Evolutionary conservation across 495 filamentous ascomycete species (phyloP).

Genomic region (Hypoxylon intermedium): DNA sequence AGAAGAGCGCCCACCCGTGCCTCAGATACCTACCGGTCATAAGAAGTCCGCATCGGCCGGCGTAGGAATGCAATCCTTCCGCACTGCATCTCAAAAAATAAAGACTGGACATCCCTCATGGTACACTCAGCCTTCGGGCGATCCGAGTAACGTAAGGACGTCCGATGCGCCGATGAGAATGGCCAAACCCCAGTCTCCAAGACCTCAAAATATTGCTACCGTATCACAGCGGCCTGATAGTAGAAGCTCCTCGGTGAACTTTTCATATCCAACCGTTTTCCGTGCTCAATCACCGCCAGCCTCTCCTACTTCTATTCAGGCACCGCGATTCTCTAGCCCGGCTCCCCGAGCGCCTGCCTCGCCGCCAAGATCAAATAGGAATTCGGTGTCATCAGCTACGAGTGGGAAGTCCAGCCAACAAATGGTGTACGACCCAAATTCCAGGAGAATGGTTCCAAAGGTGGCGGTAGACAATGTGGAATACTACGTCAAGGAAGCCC

Average conservation of each 20-base stretch:
- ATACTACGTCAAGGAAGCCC: constrained; percentile 52
- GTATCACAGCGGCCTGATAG: constrained; percentile 57
- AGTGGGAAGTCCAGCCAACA: constrained; percentile 41
- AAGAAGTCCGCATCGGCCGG: constrained; percentile 36
- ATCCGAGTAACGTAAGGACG: constrained; percentile 49
- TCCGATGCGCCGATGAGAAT: constrained; percentile 53
- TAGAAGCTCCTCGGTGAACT: constrained; percentile 76
- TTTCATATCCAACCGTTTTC: constrained; percentile 72
- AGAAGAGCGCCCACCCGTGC: constrained; percentile 73
- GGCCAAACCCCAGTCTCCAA: constrained; percentile 38
- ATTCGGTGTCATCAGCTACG: constrained; percentile 31
- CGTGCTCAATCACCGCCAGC: constrained; percentile 51
- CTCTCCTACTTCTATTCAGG: constrained; percentile 48
- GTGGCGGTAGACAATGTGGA: constrained; percentile 46
- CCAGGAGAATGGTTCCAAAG: constrained; percentile 59
- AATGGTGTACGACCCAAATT: constrained; percentile 65
- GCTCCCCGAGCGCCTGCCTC: constrained; percentile 19
- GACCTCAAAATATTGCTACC: neutral
- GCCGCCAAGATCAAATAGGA: constrained; percentile 30
- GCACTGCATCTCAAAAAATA: constrained; percentile 55
- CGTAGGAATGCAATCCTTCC: constrained; percentile 46
- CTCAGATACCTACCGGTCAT: constrained; percentile 64
- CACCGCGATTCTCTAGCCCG: constrained; percentile 33
- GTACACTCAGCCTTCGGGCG: constrained; percentile 53
- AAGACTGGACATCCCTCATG: constrained; percentile 46